Percentiles rank a stretch among this genome's conserved stretches.
Conservation (phyloP, 2,329 filamentous ascomycete genomes). For the Phyllosticta citriasiana region DNA sequence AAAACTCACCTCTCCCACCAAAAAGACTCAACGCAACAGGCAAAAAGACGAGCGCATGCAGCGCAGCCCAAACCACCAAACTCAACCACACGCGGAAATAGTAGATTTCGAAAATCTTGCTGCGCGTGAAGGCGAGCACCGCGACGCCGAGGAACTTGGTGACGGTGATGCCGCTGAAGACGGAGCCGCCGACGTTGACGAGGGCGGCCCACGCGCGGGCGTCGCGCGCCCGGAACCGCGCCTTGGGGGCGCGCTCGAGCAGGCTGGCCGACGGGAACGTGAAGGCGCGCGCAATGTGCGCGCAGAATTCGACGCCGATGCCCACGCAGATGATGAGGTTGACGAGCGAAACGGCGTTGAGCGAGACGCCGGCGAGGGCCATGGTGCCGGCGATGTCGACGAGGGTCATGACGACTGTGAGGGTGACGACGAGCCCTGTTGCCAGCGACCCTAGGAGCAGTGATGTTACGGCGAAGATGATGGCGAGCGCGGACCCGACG, state of each 20-base stretch:
- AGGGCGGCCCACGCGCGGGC: constrained; percentile 86
- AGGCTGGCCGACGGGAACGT: constrained; percentile 80
- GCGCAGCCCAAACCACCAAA: constrained; percentile 77
- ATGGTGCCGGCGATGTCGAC: constrained; percentile 92
- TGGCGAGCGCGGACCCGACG: constrained; percentile 70
- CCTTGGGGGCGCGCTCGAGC: constrained; percentile 64
- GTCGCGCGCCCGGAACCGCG: constrained; percentile 69
- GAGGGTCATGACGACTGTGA: constrained; percentile 87
- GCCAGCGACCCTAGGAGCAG: constrained; percentile 72
- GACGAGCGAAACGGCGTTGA: constrained; percentile 91
- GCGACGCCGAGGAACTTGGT: constrained; percentile 89
- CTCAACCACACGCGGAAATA: constrained; percentile 97
- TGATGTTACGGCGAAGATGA: constrained; percentile 74
- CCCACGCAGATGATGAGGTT: constrained; percentile 96
- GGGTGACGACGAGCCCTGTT: constrained; percentile 72
- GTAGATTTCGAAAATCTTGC: constrained; percentile 99
- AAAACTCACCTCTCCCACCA: constrained; percentile 60
- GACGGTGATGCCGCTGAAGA: constrained; percentile 92
- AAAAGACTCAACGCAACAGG: constrained; percentile 79
- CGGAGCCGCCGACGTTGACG: constrained; percentile 87
- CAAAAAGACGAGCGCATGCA: constrained; percentile 82
- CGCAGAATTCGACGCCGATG: constrained; percentile 94
- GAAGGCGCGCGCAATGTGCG: constrained; percentile 90
- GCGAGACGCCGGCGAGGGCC: constrained; percentile 76
- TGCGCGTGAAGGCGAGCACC: constrained; percentile 86